Conservation (phyloP, 2,329 filamentous ascomycete species). For the Fusarium pseudoanthophilum region DNA sequence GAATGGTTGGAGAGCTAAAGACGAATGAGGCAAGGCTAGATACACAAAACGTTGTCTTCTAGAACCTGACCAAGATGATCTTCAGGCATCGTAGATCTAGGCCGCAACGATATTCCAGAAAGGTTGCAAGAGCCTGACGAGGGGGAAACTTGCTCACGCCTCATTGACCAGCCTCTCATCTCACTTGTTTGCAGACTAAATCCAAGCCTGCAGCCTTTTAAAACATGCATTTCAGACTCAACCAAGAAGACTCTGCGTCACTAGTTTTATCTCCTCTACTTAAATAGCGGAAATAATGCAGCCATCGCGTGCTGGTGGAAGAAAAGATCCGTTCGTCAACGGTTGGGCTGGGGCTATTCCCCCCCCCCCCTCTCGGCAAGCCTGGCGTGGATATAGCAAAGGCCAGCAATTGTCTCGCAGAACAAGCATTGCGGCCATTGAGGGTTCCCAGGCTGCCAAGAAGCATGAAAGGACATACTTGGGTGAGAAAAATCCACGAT, state of each 20-base stretch:
- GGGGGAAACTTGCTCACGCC: constrained; percentile 4
- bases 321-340: constrained; percentile 23
- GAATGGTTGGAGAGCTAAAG: not conserved
- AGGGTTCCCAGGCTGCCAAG: constrained; percentile 12
- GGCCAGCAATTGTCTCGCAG: constrained; percentile 7
- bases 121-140: not conserved
- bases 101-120: not conserved
- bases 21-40: not conserved
- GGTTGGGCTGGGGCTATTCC: constrained; percentile 1
- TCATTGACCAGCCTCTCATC: not conserved
- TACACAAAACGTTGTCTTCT: constrained; percentile 13
- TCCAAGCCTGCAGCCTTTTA: not conserved
- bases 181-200: constrained; percentile 12
- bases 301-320: constrained; percentile 23
- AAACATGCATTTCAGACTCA: not conserved
- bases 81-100: constrained; percentile 27
- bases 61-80: constrained; percentile 15
- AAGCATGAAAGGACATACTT: constrained; percentile 25
- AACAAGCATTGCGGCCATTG: constrained; percentile 1
- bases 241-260: not conserved
- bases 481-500: constrained; percentile 7
- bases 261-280: constrained; percentile 1
- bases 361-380: not conserved
- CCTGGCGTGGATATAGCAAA: constrained; percentile 26
- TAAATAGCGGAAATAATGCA: constrained; percentile 29